Conservation (phyloP, 352 stramenopile species). For the Pythium brachiatum region DNA sequence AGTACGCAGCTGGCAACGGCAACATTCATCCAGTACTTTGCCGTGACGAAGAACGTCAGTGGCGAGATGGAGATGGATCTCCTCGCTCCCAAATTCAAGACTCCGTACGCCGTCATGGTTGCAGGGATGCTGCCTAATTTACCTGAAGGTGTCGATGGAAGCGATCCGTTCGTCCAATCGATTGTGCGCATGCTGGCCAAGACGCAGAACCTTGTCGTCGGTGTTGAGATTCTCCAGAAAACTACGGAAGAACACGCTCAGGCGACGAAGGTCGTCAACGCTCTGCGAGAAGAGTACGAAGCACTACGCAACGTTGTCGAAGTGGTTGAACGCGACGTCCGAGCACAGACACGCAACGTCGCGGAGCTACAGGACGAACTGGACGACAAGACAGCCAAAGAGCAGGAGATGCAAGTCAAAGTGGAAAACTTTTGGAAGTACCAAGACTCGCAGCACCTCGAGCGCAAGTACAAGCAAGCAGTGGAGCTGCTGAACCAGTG, state of each 20-base stretch:
- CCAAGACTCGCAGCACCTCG: conserved; percentile 45
- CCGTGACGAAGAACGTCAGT: conserved; percentile 31
- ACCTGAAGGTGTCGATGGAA: conserved; percentile 62
- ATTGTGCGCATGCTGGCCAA: conserved; percentile 75
- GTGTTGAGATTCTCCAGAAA: conserved; percentile 58
- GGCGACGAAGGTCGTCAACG: conserved; percentile 16
- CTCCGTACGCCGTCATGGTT: conserved; percentile 80
- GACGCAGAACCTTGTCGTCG: conserved; percentile 71
- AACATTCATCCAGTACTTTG: conserved; percentile 81
- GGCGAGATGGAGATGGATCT: conserved; percentile 69
- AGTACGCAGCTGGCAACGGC: conserved; percentile 64
- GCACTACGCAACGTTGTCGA: conserved; percentile 53
- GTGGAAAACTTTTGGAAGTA: conserved; percentile 78
- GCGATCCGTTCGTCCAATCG: conserved; percentile 66
- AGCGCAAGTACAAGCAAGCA: conserved; percentile 60
- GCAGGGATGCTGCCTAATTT: conserved; percentile 65
- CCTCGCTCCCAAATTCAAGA: conserved; percentile 60
- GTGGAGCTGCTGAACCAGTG: conserved; percentile 51
- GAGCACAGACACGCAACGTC: conserved; percentile 32
- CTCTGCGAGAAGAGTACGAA: conserved; percentile 29
- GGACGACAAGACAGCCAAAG: conserved; percentile 42
- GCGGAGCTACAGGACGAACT: conserved; percentile 35
- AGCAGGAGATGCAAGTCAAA: conserved; percentile 76
- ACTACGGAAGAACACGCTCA: conserved; percentile 38
- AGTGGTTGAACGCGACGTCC: conserved; percentile 37